A percentile compares a stretch with the other conserved stretches of the same genome.
Conservation (phyloP, 225 moss, liverwort and hornwort genomes). For the Takakia lepidozioides region DNA sequence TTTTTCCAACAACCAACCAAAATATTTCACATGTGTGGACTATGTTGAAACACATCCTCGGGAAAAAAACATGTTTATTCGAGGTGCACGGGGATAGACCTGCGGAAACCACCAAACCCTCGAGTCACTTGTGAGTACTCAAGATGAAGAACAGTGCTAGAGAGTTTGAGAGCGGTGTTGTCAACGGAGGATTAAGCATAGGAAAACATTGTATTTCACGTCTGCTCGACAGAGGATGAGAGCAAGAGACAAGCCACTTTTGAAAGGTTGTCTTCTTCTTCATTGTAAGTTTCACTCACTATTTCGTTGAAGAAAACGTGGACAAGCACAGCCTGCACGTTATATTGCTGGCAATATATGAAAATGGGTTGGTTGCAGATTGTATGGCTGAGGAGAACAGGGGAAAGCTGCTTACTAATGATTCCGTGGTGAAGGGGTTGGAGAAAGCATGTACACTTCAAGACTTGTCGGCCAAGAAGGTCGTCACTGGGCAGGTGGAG, state of each 20-base stretch:
- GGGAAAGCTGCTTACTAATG: slow-evolving; percentile 71
- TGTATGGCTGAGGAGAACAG: slow-evolving; percentile 81
- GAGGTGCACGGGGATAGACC: too few species aligned
- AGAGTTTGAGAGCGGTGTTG: too few species aligned
- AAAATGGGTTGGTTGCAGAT: slow-evolving; percentile 76
- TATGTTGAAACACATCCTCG: too few species aligned
- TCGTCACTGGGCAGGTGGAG: slow-evolving; percentile 41
- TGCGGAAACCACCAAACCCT: too few species aligned
- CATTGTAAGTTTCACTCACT: slow-evolving; percentile 48
- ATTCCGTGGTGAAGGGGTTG: slow-evolving; percentile 76
- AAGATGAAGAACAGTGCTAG: too few species aligned
- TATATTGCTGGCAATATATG: slow-evolving; percentile 67
- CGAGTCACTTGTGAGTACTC: too few species aligned
- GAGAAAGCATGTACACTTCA: slow-evolving; percentile 75
- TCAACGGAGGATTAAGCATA: too few species aligned
- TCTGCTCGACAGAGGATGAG: too few species aligned
- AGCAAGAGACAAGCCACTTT: slow-evolving; percentile 60
- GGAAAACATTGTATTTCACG: too few species aligned
- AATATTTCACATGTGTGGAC: too few species aligned
- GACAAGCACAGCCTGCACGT: slow-evolving; percentile 69
- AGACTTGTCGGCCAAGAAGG: slow-evolving; percentile 69
- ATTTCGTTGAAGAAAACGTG: slow-evolving; percentile 51
- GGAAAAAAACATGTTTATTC: too few species aligned
- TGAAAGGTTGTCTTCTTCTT: slow-evolving; percentile 44
- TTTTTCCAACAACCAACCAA: too few species aligned